phyloP scores from a whole-genome alignment of 495 filamentous ascomycete species.

The Penicillium robsamsonii region DNA sequence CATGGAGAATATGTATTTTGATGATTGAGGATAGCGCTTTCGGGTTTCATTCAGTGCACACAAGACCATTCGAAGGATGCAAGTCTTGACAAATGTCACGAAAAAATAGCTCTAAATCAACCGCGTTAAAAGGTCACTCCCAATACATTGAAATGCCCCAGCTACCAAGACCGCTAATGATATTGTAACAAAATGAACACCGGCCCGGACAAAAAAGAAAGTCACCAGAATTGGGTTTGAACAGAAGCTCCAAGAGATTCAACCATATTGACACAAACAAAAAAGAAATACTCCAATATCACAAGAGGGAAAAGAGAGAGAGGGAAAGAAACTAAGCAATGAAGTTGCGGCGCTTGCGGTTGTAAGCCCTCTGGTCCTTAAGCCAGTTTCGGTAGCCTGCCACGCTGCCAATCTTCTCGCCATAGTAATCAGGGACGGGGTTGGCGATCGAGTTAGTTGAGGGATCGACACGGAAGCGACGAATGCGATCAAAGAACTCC shows the following conservation, averaged over 20 bases:
- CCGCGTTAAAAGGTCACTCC: constrained; percentile 21
- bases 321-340: constrained; percentile 31
- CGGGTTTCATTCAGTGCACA: not conserved
- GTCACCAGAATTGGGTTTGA: constrained; percentile 13
- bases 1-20: not conserved
- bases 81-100: not conserved
- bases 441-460: constrained; percentile 63
- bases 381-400: constrained; percentile 89
- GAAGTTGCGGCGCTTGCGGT: constrained; percentile 77
- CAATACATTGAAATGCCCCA: constrained; percentile 27
- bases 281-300: constrained; percentile 11
- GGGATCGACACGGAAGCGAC: constrained; percentile 86
- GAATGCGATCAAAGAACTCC: constrained; percentile 85
- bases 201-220: constrained; percentile 24
- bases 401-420: constrained; percentile 95
- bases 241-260: constrained; percentile 7
- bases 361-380: constrained; percentile 96
- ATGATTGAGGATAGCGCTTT: not conserved
- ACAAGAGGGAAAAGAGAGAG: not conserved
- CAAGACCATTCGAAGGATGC: not conserved
- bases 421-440: constrained; percentile 68
- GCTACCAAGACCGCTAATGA: constrained; percentile 31
- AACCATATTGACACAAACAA: constrained; percentile 26
- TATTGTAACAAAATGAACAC: constrained; percentile 27
- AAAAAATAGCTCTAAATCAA: constrained; percentile 2